Conservation (phyloP, 306 rosid species). For the Prunus padus region DNA sequence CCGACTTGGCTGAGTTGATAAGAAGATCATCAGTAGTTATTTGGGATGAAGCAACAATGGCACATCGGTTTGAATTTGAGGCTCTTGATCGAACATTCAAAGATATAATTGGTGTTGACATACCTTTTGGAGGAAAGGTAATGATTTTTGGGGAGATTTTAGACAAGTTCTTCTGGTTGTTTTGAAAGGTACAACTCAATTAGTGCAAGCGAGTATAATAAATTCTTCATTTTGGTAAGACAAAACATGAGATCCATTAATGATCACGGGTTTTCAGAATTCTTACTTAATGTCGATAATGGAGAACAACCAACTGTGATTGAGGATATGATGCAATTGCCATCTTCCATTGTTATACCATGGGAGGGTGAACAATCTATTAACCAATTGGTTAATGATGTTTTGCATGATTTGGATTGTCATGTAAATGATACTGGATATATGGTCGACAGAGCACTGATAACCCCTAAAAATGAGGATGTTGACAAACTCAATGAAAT, state of each 20-base stretch:
- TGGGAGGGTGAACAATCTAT: not conserved
- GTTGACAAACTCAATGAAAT: not conserved
- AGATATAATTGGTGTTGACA: not conserved
- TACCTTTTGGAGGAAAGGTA: not conserved
- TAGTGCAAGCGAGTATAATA: not conserved
- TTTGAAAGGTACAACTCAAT: not conserved
- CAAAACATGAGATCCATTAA: not conserved
- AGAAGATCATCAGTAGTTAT: no score
- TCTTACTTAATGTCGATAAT: not conserved
- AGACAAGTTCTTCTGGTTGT: not conserved
- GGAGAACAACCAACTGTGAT: not conserved
- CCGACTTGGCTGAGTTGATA: not conserved
- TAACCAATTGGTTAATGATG: not conserved
- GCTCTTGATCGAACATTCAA: not conserved
- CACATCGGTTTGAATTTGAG: not conserved
- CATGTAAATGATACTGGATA: not conserved
- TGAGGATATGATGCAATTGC: no score
- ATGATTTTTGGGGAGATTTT: not conserved
- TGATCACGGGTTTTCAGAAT: not conserved
- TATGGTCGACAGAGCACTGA: not conserved
- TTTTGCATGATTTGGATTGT: not conserved
- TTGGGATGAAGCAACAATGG: not conserved
- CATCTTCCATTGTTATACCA: no score
- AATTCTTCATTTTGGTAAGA: not conserved
- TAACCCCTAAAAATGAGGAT: not conserved